Base-by-base conservation (phyloP, 2,329 filamentous ascomycete species). In the Neofusicoccum parvum region DNA sequence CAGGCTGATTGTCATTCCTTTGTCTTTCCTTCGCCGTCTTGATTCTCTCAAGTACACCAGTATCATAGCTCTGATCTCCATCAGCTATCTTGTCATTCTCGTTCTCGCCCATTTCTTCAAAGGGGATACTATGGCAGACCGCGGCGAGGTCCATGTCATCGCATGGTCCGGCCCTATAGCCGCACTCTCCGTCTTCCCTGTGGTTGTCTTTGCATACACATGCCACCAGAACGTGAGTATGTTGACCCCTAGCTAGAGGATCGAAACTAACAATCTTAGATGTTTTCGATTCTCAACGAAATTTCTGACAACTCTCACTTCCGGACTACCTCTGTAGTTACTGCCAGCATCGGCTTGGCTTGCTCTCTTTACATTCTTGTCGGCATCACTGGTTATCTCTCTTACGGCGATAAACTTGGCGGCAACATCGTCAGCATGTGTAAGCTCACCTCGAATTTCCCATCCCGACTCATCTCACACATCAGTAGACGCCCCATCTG, bases 261-360 rank as follows among this genome's bases (percentile, higher is more conserved):
- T 11, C 17, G 50, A 56, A 6, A 69, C 68, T 69, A 45, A 72
- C 50, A 6, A 36, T 1, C 7, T 45, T 70, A 95, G 92, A 99
- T 99, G 95, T 99, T 99, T 77, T 97, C 94, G 11, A 96, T 99
- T 70, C 81, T 99, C 50, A 99, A 99, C 73, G 95, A 99, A 79
- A 92, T 99, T 70, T 85, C 87, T 66, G 89, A 97, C 75, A 92
- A 93, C 78, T 91, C 91, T 3, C 92, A 92, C 20, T 85, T 83
- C 72, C 90, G 90, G 68, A 90, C 94, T 7, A 90, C 92, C 0
- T 86, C 87, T 15, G 94, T 99, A 9, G 88, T 98, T 12, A 83
- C 85, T 23, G 86, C 90, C 3, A 96, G 93, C 72, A 97, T 97
- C 71, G 95, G 95, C 20, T 90, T 90, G 36, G 92, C 94, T n/a